phyloP scores from a whole-genome alignment of 176 grass and related monocot species.

The Cenchrus americanus region DNA sequence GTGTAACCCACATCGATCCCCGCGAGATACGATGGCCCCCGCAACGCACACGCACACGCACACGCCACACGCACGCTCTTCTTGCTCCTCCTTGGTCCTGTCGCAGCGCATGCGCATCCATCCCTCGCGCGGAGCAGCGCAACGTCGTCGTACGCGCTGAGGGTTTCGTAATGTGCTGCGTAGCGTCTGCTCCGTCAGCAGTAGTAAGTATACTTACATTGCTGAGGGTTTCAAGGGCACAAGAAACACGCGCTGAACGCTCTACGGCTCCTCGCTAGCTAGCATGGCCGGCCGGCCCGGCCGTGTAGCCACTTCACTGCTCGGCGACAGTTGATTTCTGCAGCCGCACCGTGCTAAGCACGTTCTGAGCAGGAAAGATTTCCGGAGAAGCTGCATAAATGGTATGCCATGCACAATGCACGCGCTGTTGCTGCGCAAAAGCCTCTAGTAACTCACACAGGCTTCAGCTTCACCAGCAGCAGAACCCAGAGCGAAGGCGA shows the following conservation, averaged over 20 bases:
- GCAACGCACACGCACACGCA: background rate
- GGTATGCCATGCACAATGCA: background rate
- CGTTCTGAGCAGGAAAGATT: no score
- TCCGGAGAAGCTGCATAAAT: background rate
- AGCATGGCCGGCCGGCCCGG: no score
- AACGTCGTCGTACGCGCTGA: background rate
- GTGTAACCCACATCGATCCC: constrained; percentile 30
- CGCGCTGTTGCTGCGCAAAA: background rate
- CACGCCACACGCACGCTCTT: background rate
- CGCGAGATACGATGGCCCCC: constrained; percentile 20
- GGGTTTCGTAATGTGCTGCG: background rate
- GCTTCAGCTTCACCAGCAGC: no score
- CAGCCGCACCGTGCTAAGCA: background rate
- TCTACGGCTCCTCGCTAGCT: background rate
- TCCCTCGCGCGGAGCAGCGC: no score
- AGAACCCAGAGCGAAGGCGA: background rate
- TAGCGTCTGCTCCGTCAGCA: background rate
- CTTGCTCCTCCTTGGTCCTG: background rate
- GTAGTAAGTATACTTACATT: constrained; percentile 16
- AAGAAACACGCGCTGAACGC: constrained; percentile 1
- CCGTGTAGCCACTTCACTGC: background rate
- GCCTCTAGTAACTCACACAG: no score
- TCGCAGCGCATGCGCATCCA: background rate
- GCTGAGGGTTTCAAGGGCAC: background rate
- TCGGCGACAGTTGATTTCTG: background rate